Conservation (phyloP, 257 asterid genomes). For the Solanum sparsipilum region DNA sequence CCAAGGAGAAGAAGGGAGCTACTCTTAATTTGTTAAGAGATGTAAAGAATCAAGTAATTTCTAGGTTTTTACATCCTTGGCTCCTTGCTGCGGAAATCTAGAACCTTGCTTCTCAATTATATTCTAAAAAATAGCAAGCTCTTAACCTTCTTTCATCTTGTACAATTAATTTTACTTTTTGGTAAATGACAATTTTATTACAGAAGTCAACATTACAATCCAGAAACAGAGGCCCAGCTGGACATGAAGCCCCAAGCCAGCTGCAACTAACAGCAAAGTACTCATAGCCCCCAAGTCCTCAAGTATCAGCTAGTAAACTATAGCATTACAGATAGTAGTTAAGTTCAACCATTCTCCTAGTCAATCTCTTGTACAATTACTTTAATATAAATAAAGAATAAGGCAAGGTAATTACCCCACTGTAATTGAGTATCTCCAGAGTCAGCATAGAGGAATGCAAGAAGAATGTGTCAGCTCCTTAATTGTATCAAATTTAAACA, state of each 20-base stretch:
- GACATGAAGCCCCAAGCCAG: neutral
- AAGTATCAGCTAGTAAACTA: neutral
- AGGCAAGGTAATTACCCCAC: conserved; percentile 68
- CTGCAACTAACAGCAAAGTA: neutral
- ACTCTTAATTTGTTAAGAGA: neutral
- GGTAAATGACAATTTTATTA: neutral
- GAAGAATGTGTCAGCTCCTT: conserved; percentile 28
- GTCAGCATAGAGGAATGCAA: conserved; percentile 34
- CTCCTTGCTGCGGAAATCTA: neutral
- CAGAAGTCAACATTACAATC: neutral
- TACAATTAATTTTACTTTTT: neutral
- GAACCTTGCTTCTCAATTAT: neutral
- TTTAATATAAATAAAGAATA: neutral
- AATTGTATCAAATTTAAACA: neutral
- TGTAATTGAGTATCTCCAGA: conserved; percentile 29
- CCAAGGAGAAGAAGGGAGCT: neutral
- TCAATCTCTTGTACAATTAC: neutral
- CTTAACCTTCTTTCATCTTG: neutral
- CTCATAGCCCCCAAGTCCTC: neutral
- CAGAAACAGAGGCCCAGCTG: neutral
- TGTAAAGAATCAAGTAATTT: neutral
- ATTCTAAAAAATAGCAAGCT: neutral
- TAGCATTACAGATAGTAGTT: neutral
- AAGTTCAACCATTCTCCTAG: neutral
- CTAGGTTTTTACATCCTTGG: neutral